These are phyloP conservation scores for Kandelia obovata DNA, from an alignment of 345 rosid species.

Conservation along the genomic window DNA sequence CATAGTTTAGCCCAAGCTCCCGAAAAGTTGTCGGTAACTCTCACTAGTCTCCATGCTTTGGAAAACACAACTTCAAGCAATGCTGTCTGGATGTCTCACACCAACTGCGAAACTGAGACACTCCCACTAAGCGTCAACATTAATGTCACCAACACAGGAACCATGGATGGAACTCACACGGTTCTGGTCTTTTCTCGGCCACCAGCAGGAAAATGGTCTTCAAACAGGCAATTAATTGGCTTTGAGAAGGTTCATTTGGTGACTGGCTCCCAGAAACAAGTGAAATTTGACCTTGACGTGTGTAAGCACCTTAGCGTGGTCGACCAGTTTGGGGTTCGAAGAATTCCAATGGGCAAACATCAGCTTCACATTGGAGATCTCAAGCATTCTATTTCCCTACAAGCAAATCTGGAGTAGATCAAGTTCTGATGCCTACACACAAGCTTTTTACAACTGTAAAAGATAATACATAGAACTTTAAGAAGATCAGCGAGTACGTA, in stretches of 20 bases:
- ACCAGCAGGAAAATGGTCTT: slow-evolving; percentile 47
- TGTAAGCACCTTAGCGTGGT: slow-evolving; percentile 80
- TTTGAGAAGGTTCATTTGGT: slow-evolving; percentile 63
- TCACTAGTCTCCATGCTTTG: slow-evolving; percentile 31
- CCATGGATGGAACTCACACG: slow-evolving; percentile 68
- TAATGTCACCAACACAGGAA: slow-evolving; percentile 66
- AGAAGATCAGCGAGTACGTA: neutral
- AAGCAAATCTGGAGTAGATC: slow-evolving; percentile 39
- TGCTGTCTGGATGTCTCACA: slow-evolving; percentile 46
- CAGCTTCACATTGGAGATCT: slow-evolving; percentile 66
- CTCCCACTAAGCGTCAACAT: slow-evolving; percentile 45
- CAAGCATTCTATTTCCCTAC: slow-evolving; percentile 72
- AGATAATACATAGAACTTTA: neutral
- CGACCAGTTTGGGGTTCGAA: slow-evolving; percentile 69
- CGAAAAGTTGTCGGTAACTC: slow-evolving; percentile 33
- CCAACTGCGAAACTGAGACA: slow-evolving; percentile 42
- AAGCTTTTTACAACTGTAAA: neutral
- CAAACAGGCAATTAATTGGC: slow-evolving; percentile 56
- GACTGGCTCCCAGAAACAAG: slow-evolving; percentile 48
- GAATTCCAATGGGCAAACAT: slow-evolving; percentile 87
- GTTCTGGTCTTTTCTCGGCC: slow-evolving; percentile 63
- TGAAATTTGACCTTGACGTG: slow-evolving; percentile 50
- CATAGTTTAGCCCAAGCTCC: slow-evolving; percentile 49
- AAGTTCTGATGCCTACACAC: slow-evolving; percentile 11
- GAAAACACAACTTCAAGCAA: slow-evolving; percentile 38